phyloP scores from a whole-genome alignment of 2,329 filamentous ascomycete genomes.

The Curvularia lunata region DNA sequence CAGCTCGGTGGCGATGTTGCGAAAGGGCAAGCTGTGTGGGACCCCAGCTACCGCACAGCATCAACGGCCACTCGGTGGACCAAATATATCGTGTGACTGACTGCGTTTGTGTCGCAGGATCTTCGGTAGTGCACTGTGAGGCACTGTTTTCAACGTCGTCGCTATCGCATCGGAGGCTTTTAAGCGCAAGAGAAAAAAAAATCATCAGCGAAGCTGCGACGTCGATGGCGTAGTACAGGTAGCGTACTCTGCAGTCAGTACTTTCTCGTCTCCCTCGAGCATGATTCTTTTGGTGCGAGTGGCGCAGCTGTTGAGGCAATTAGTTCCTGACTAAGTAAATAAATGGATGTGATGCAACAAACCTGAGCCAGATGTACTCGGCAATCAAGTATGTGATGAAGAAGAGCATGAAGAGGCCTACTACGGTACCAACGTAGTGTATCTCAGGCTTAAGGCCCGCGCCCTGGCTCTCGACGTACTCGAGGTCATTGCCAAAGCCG shows the following conservation, averaged over 20 bases:
- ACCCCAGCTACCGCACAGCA: too few relatives aligned
- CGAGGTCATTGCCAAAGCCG: constrained; percentile 32
- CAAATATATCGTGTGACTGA: too few relatives aligned
- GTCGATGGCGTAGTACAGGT: background rate
- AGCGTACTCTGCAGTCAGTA: constrained; percentile 22
- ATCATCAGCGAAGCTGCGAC: background rate
- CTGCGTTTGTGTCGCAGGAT: too few relatives aligned
- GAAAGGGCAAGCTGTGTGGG: too few relatives aligned
- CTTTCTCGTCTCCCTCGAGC: constrained; percentile 33
- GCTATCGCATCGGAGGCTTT: too few relatives aligned
- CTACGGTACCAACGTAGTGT: constrained; percentile 27
- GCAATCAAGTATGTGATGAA: constrained; percentile 24
- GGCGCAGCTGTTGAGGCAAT: constrained; percentile 13
- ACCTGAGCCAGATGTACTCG: constrained; percentile 33
- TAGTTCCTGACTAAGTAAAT: too few relatives aligned
- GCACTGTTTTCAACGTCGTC: too few relatives aligned
- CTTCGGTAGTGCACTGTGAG: too few relatives aligned
- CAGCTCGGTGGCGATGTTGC: too few relatives aligned
- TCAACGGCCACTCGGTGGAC: too few relatives aligned
- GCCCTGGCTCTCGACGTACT: constrained; percentile 11
- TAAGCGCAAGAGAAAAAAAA: too few relatives aligned
- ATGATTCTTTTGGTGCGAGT: constrained; percentile 21
- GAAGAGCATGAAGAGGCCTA: constrained; percentile 28
- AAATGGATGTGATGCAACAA: constrained; percentile 1
- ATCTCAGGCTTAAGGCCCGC: constrained; percentile 10